Evolutionary conservation across 2,329 filamentous ascomycete species (phyloP).

Genomic region (Pseudonectria buxi): DNA sequence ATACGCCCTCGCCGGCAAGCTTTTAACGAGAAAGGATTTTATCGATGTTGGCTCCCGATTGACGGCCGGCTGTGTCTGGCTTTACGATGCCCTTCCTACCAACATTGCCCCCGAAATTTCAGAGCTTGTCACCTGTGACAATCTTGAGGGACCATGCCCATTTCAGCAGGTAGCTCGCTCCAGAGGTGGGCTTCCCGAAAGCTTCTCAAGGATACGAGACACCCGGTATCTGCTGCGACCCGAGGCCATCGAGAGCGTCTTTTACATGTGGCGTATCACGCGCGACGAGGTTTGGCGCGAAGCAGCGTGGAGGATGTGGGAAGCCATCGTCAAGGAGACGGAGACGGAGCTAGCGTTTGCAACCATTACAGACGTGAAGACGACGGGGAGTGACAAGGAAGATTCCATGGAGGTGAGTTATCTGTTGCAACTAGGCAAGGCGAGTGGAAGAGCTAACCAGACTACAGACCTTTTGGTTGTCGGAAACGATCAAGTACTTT

Average conservation of each 20-base stretch:
- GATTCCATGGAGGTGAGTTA: slow-evolving; percentile 57
- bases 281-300: slow-evolving; percentile 38
- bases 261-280: slow-evolving; percentile 45
- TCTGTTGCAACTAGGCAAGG: not conserved
- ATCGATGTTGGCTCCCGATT: slow-evolving; percentile 41
- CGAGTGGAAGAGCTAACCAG: slow-evolving; percentile 8
- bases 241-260: slow-evolving; percentile 47
- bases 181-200: slow-evolving; percentile 34
- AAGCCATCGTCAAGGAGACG: slow-evolving; percentile 34
- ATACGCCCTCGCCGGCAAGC: slow-evolving; percentile 58
- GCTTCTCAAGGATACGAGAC: slow-evolving; percentile 50
- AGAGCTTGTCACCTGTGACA: slow-evolving; percentile 30
- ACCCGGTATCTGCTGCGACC: slow-evolving; percentile 39
- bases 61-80: slow-evolving; percentile 48
- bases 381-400: slow-evolving; percentile 25
- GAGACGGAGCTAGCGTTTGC: slow-evolving; percentile 39
- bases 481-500: slow-evolving; percentile 73
- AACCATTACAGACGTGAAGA: slow-evolving; percentile 31
- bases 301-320: slow-evolving; percentile 43
- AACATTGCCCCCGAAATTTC: slow-evolving; percentile 50
- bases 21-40: slow-evolving; percentile 45
- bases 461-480: slow-evolving; percentile 58
- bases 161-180: slow-evolving; percentile 23
- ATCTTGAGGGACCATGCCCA: slow-evolving; percentile 28
- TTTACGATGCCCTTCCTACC: slow-evolving; percentile 41